Conservation (phyloP, 441 rosid species). For the Bruguiera hainesii region DNA sequence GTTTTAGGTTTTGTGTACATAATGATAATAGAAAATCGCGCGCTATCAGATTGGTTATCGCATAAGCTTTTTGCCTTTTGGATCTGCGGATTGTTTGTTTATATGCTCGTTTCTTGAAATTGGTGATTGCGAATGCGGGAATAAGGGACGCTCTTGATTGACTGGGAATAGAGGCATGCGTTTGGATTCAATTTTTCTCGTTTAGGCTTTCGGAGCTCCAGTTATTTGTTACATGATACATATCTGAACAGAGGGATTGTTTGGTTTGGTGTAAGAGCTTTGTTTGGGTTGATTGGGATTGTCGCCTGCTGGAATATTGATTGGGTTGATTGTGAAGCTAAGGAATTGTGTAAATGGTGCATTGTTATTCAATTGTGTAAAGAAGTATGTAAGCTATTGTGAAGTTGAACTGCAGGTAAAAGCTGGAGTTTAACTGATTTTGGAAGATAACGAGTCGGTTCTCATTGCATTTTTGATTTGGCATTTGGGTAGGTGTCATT, state of each 20-base stretch:
- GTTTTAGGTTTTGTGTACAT: constrained; percentile 23
- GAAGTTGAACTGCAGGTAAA: not conserved
- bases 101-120: too few species aligned
- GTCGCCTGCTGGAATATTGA: not conserved
- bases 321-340: constrained; percentile 12
- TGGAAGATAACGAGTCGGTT: constrained; percentile 16
- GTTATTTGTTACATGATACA: constrained; percentile 8
- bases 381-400: not conserved
- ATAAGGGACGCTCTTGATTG: not conserved
- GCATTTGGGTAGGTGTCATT: constrained; percentile 8
- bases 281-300: constrained; percentile 22
- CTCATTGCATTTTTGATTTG: constrained; percentile 3
- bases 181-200: not conserved
- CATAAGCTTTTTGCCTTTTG: constrained; percentile 13
- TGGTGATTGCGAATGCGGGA: constrained; percentile 16
- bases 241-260: constrained; percentile 4
- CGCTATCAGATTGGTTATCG: constrained; percentile 16
- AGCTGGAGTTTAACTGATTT: constrained; percentile 9
- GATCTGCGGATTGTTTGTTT: constrained; percentile 21
- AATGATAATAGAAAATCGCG: constrained; percentile 23
- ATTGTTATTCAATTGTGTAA: not conserved
- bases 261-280: constrained; percentile 7
- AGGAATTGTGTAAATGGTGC: constrained; percentile 6
- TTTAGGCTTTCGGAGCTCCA: constrained; percentile 9
- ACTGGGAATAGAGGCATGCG: not conserved